Base-by-base conservation (phyloP, 2,329 filamentous ascomycete species). In the Hypocrella siamensis region DNA sequence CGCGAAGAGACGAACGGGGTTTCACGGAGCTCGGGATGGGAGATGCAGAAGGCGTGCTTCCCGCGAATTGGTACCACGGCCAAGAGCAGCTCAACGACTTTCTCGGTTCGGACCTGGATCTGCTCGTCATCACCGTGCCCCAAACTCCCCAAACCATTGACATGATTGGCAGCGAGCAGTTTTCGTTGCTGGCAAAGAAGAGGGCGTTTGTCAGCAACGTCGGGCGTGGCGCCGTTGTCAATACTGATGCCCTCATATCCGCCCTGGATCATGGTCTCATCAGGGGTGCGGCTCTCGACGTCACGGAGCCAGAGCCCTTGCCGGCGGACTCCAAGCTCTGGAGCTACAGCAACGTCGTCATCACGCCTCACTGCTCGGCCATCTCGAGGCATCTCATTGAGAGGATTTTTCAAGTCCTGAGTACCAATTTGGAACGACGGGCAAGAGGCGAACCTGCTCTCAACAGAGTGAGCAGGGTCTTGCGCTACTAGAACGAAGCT, bases 271-370 rank as follows among this genome's bases (percentile, higher is more conserved):
- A 41, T 4, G 52, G 46, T 11, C 44, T 45, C 32, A 49, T 56
- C 26, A 29, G 56, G 12, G 78, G 77, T 9, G 78, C 78, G 0
- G 76, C 76, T 3, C 49, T 83, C 18, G 78, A 82, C 47, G 79
- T 83, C 1, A 73, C 77, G 2, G 75, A 83, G 38, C 78, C 77
- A 0, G 79, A 84, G 47, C 79, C 79, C 0, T 46, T 84, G 38
- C 76, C 77, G 0, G 44, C 54, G 10, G 68, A 74, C 17, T 67
- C 76, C 45, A 63, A 69, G 37, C 51, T 84, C 17, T 82, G 78
- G 73, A 65, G 61, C 30, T 58, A 71, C 27, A 63, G 67, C 3
- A 80, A 82, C 48, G 59, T 75, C 12, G 63, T 75, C 37, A 65
- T 83, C 30, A 52, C 55, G 8, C 57, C 57, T 4, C 58, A 61